Percentiles rank a stretch among this genome's conserved stretches.
These are phyloP conservation scores for Quercus rubra DNA, from an alignment of 306 rosid species.

Conservation along the genomic window DNA sequence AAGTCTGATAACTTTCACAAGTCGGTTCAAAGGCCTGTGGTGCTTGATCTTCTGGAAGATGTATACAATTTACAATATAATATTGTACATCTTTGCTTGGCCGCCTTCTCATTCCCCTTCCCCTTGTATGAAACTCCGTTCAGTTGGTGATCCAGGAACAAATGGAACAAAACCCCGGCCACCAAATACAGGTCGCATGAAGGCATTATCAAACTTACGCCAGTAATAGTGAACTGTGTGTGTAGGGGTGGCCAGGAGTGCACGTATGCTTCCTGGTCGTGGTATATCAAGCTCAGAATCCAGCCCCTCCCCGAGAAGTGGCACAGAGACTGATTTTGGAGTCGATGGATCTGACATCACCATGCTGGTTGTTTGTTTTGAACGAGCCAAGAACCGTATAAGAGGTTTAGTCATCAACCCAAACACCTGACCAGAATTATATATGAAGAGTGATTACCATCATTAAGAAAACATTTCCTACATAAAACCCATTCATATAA, in stretches of 20 bases:
- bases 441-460: slow-evolving; percentile 16
- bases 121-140: slow-evolving; percentile 33
- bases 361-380: slow-evolving; percentile 56
- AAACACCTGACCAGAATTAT: slow-evolving; percentile 58
- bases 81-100: slow-evolving; percentile 22
- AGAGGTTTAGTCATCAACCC: slow-evolving; percentile 94
- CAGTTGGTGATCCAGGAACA: slow-evolving; percentile 60
- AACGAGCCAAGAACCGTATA: slow-evolving; percentile 57
- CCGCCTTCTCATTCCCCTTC: slow-evolving; percentile 46
- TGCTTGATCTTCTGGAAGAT: slow-evolving; percentile 10
- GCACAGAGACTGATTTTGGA: slow-evolving; percentile 55
- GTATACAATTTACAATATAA: slow-evolving; percentile 23
- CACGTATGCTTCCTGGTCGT: slow-evolving; percentile 66
- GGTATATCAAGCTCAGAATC: slow-evolving; percentile 59
- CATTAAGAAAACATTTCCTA: background rate
- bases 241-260: slow-evolving; percentile 66
- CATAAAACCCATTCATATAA: background rate
- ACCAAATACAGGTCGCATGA: slow-evolving; percentile 96
- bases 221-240: slow-evolving; percentile 81
- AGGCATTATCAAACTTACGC: slow-evolving; percentile 79
- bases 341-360: slow-evolving; percentile 40
- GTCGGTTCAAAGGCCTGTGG: slow-evolving; percentile 8
- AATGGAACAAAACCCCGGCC: slow-evolving; percentile 93
- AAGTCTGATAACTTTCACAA: slow-evolving; percentile 14
- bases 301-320: slow-evolving; percentile 58